Evolutionary conservation across 495 filamentous ascomycete species (phyloP).

Genomic region (Penicillium mononematosum): DNA sequence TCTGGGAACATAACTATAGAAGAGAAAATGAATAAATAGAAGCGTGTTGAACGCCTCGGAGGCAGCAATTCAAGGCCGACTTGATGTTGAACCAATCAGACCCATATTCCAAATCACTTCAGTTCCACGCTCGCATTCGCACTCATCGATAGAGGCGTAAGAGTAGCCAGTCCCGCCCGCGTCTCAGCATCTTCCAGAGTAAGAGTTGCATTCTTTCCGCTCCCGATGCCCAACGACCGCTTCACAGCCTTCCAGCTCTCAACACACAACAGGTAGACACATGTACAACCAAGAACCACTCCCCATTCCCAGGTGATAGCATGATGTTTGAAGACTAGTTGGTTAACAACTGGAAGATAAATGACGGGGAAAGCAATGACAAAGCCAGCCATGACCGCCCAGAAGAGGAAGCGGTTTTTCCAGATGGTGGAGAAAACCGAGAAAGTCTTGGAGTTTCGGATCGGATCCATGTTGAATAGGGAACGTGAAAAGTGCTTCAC

Average conservation of each 20-base stretch:
- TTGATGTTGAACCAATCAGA: slow-evolving; percentile 19
- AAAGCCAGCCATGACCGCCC: slow-evolving; percentile 64
- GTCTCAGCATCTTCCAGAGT: slow-evolving; percentile 37
- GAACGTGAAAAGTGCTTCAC: slow-evolving; percentile 69
- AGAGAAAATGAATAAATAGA: background rate
- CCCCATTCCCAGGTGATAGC: slow-evolving; percentile 75
- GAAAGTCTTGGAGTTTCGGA: slow-evolving; percentile 39
- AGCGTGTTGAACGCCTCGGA: slow-evolving; percentile 2
- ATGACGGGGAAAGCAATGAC: slow-evolving; percentile 69
- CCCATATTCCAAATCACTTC: slow-evolving; percentile 22
- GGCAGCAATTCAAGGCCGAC: background rate
- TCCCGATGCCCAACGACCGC: slow-evolving; percentile 43
- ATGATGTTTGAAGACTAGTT: slow-evolving; percentile 71
- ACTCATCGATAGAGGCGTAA: slow-evolving; percentile 30
- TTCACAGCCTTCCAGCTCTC: slow-evolving; percentile 70
- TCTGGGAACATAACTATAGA: background rate
- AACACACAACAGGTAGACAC: slow-evolving; percentile 59
- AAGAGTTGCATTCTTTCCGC: slow-evolving; percentile 34
- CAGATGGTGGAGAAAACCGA: slow-evolving; percentile 65
- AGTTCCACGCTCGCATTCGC: slow-evolving; percentile 37
- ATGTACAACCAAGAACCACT: slow-evolving; percentile 55
- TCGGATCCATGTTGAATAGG: slow-evolving; percentile 65
- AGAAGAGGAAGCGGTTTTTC: slow-evolving; percentile 73
- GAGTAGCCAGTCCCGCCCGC: slow-evolving; percentile 26
- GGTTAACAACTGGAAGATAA: slow-evolving; percentile 70